These are phyloP conservation scores for Mycosphaerella sp. DNA, from an alignment of 2,329 filamentous ascomycete genomes.

Conservation along the genomic window DNA sequence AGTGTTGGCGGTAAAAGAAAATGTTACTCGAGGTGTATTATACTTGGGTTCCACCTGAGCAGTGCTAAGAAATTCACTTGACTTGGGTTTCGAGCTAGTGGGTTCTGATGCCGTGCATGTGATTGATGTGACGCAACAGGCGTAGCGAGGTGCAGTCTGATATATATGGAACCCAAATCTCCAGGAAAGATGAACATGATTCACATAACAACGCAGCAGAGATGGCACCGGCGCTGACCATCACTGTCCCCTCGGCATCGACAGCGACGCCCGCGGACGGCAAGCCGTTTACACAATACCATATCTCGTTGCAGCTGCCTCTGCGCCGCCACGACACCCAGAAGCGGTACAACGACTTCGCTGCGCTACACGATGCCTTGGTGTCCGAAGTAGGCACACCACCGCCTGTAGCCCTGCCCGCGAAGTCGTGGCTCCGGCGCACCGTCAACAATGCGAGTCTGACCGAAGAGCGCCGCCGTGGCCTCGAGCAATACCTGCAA, in stretches of 20 bases:
- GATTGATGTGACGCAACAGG: background rate
- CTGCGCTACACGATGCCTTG: conserved; percentile 57
- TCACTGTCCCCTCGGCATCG: conserved; percentile 45
- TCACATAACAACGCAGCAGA: background rate
- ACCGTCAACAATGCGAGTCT: conserved; percentile 64
- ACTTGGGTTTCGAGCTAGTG: background rate
- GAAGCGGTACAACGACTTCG: conserved; percentile 80
- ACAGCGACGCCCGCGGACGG: conserved; percentile 45
- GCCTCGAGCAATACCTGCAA: conserved; percentile 64
- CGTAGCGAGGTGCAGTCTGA: background rate
- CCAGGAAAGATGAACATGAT: background rate
- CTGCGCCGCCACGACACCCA: conserved; percentile 67
- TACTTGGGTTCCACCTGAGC: no score
- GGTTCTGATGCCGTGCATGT: background rate
- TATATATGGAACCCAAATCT: background rate
- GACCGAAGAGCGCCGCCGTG: conserved; percentile 61
- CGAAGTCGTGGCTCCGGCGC: conserved; percentile 70
- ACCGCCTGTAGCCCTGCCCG: conserved; percentile 62
- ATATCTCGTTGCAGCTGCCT: conserved; percentile 68
- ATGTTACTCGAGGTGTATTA: no score
- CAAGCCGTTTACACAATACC: conserved; percentile 71
- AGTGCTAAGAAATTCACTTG: background rate
- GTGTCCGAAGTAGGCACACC: conserved; percentile 53
- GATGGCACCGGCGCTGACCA: conserved; percentile 42
- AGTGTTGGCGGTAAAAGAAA: background rate